Evolutionary conservation across 495 filamentous ascomycete species (phyloP).

Genomic region (Hypoxylon perforatum): DNA sequence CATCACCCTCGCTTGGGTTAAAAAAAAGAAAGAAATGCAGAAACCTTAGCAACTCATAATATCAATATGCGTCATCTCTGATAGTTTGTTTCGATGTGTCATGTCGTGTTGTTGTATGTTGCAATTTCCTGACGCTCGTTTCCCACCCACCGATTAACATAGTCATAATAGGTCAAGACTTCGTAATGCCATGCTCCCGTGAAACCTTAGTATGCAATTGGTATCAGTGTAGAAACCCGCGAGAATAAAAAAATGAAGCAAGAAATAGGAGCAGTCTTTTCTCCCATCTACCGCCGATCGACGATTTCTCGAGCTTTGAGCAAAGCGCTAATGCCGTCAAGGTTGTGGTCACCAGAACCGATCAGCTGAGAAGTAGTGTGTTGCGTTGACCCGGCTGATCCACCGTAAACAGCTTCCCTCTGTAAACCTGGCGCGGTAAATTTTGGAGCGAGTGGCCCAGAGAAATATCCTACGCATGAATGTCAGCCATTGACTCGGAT

Average conservation of each 20-base stretch:
- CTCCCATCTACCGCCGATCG: constrained; percentile 48
- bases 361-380: constrained; percentile 16
- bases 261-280: not conserved
- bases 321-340: constrained; percentile 66
- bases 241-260: not conserved
- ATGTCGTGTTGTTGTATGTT: constrained; percentile 34
- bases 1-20: constrained; percentile 3
- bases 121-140: constrained; percentile 39
- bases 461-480: constrained; percentile 10
- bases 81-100: constrained; percentile 13
- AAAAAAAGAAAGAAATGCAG: constrained; percentile 3
- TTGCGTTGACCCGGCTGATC: constrained; percentile 13
- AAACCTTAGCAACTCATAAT: not conserved
- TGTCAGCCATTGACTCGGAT: constrained; percentile 1
- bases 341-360: constrained; percentile 23
- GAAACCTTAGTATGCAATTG: constrained; percentile 32
- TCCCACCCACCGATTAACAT: constrained; percentile 25
- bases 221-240: constrained; percentile 26
- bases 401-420: constrained; percentile 26
- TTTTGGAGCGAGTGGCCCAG: constrained; percentile 21
- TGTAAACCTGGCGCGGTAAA: constrained; percentile 20
- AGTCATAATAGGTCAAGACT: constrained; percentile 27
- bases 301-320: constrained; percentile 66
- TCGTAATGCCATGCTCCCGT: constrained; percentile 39
- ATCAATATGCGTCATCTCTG: not conserved